phyloP scores from a whole-genome alignment of 176 grass and related monocot genomes.

The Triticum dicoccoides region DNA sequence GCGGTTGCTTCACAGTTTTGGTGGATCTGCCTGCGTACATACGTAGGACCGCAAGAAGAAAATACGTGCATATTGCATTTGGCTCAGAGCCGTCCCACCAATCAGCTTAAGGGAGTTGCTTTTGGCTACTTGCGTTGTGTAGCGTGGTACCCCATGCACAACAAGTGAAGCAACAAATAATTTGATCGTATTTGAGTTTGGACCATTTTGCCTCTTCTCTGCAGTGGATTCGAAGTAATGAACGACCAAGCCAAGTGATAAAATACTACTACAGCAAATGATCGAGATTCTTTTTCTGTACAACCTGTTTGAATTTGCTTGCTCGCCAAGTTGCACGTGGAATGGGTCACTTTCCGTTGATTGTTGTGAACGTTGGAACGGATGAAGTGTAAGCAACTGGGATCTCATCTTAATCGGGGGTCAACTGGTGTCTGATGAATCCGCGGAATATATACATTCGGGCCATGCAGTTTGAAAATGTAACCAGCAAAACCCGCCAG shows the following conservation, averaged over 20 bases:
- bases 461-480: not conserved
- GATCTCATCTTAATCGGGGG: constrained; percentile 8
- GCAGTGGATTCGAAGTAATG: not conserved
- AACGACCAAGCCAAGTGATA: not conserved
- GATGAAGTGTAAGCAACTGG: constrained; percentile 5
- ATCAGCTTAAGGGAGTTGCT: not conserved
- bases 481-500: not conserved
- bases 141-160: not conserved
- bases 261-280: not conserved
- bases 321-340: not conserved
- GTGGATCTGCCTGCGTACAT: constrained; percentile 30
- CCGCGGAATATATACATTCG: not conserved
- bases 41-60: not conserved
- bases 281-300: not conserved
- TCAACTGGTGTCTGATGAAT: constrained; percentile 35
- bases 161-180: not conserved
- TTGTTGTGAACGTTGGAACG: constrained; percentile 26
- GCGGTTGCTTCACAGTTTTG: constrained; percentile 33
- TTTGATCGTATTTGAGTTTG: not conserved
- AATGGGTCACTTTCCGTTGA: not conserved
- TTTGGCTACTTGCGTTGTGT: not conserved
- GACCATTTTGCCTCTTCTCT: not conserved
- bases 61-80: not conserved
- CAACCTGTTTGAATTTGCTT: not conserved
- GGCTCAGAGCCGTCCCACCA: not conserved